A percentile compares a stretch with the other conserved stretches of the same genome.
Conservation (phyloP, 805 yeast species). For the Kodamaea neixiangensis region DNA sequence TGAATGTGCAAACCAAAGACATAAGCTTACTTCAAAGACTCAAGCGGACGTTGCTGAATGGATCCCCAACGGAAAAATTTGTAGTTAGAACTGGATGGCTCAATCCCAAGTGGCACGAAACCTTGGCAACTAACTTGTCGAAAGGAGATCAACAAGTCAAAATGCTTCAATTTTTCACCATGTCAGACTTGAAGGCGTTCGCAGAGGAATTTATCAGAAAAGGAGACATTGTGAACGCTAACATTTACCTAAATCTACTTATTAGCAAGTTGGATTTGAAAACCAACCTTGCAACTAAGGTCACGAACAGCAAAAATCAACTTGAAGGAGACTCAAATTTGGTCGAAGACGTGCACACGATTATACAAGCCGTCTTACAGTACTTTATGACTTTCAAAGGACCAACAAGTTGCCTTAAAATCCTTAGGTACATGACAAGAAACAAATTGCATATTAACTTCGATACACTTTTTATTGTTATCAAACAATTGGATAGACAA, state of each 20-base stretch:
- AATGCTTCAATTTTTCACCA: conserved; percentile 15
- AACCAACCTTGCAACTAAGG: conserved; percentile 6
- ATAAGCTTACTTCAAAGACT: conserved; percentile 16
- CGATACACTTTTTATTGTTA: conserved; percentile 26
- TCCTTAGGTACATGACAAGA: conserved; percentile 33
- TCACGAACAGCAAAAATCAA: too few species aligned
- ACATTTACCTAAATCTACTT: conserved; percentile 36
- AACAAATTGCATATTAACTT: conserved; percentile 27
- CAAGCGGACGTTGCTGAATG: conserved; percentile 25
- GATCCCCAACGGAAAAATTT: conserved; percentile 33
- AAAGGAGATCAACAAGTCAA: background rate
- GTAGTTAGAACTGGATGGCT: conserved; percentile 39
- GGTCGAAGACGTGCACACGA: conserved; percentile 24
- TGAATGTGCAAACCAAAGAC: conserved; percentile 34
- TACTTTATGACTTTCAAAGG: conserved; percentile 43
- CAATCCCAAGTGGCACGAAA: conserved; percentile 40
- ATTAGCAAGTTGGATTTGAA: conserved; percentile 38
- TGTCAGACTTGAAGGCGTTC: conserved; percentile 27
- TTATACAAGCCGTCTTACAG: conserved; percentile 30
- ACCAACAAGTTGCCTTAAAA: conserved; percentile 30
- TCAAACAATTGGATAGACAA: conserved; percentile 30
- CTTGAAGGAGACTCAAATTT: conserved; percentile 19
- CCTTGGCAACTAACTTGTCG: conserved; percentile 15
- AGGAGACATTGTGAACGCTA: conserved; percentile 33
- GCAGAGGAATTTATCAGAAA: conserved; percentile 23